Percentiles rank a stretch among this genome's conserved stretches.
Conservation (phyloP, 2,329 filamentous ascomycete genomes). For the Pezicula radicicola region DNA sequence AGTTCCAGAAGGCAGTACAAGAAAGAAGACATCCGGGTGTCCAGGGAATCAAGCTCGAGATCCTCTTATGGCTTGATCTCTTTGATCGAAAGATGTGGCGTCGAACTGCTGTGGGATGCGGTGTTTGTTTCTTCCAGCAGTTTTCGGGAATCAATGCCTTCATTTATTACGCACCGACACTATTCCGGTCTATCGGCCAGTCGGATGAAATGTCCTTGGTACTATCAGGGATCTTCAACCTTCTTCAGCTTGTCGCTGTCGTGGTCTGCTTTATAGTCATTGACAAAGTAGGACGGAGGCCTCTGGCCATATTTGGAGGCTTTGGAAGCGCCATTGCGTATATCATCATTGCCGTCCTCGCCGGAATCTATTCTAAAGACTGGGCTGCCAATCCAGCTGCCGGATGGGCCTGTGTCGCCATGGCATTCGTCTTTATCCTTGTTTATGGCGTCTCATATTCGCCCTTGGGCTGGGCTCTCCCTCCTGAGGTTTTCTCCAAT, state of each 20-base stretch:
- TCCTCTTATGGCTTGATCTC: conserved; percentile 45
- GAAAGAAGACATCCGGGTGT: conserved; percentile 34
- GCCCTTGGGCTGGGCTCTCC: conserved; percentile 30
- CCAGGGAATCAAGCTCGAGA: conserved; percentile 39
- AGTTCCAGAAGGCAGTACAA: conserved; percentile 32
- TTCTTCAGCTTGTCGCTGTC: conserved; percentile 45
- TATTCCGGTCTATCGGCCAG: conserved; percentile 48
- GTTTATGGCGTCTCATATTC: conserved; percentile 40
- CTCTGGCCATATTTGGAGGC: conserved; percentile 40
- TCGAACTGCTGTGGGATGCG: conserved; percentile 45
- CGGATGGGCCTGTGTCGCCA: conserved; percentile 53
- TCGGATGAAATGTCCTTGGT: background rate
- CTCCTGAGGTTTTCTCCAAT: conserved; percentile 58
- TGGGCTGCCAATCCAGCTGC: conserved; percentile 46
- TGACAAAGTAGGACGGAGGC: conserved; percentile 42
- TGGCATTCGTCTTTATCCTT: conserved; percentile 58
- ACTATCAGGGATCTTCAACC: conserved; percentile 34
- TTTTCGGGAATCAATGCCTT: conserved; percentile 52
- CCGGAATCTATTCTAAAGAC: conserved; percentile 46
- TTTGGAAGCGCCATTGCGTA: conserved; percentile 41
- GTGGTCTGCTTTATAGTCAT: conserved; percentile 43
- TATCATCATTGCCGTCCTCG: conserved; percentile 49
- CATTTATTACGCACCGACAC: conserved; percentile 59
- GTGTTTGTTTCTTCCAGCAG: conserved; percentile 56
- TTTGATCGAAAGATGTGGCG: conserved; percentile 47